phyloP scores from a whole-genome alignment of 805 yeast genomes.

The Candida boidinii region DNA sequence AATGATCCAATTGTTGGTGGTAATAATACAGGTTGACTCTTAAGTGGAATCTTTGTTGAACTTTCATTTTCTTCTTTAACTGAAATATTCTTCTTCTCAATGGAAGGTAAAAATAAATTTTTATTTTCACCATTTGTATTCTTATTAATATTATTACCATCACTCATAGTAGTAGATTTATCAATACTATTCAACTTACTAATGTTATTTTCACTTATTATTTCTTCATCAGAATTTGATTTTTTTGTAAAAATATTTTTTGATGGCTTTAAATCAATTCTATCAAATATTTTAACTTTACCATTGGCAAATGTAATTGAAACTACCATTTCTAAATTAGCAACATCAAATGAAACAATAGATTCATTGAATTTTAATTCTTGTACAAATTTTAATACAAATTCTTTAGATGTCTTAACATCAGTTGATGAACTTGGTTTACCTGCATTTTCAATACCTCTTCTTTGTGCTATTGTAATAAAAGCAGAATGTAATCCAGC shows the following conservation, averaged over 20 bases:
- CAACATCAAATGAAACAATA: slow-evolving; percentile 20
- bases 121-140: no score
- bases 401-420: not conserved
- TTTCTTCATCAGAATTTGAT: no score
- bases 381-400: slow-evolving; percentile 11
- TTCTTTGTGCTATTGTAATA: slow-evolving; percentile 13
- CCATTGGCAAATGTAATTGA: slow-evolving; percentile 35
- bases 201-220: no score
- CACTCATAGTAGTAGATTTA: no score
- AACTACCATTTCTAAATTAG: slow-evolving; percentile 31
- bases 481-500: slow-evolving; percentile 17
- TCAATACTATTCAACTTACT: no score
- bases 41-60: not conserved
- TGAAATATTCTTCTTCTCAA: no score
- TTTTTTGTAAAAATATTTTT: slow-evolving; percentile 11
- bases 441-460: slow-evolving; percentile 6
- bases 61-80: slow-evolving; percentile 2
- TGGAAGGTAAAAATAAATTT: no score
- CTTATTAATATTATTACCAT: no score
- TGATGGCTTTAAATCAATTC: slow-evolving; percentile 21
- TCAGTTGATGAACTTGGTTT: not conserved
- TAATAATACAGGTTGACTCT: slow-evolving; percentile 3
- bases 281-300: slow-evolving; percentile 33
- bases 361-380: slow-evolving; percentile 18
- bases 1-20: slow-evolving; percentile 32